phyloP scores from a whole-genome alignment of 352 stramenopile genomes.

The Phytophthora rubi region DNA sequence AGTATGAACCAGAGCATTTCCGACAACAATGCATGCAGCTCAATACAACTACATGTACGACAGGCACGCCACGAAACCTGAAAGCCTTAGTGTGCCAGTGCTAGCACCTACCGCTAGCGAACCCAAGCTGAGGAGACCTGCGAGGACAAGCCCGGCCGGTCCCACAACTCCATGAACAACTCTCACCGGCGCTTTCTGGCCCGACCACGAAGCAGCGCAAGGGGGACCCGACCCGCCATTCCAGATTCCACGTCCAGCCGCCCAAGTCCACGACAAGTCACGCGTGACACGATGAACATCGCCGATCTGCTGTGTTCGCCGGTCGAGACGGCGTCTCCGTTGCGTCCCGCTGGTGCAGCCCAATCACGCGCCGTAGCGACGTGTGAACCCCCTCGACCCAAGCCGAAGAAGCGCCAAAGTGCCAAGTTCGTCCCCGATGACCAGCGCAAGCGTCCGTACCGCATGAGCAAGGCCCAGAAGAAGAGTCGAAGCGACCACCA shows the following conservation, averaged over 20 bases:
- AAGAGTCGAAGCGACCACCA: slow-evolving; percentile 17
- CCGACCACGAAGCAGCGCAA: background rate
- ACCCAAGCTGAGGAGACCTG: background rate
- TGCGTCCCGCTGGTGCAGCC: background rate
- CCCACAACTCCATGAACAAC: background rate
- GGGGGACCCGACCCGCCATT: slow-evolving; percentile 1
- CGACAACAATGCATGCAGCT: background rate
- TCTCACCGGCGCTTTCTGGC: slow-evolving; percentile 11
- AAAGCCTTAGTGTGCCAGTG: no score
- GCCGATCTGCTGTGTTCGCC: slow-evolving; percentile 20
- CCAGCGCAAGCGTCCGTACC: slow-evolving; percentile 30
- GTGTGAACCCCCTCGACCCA: slow-evolving; percentile 8
- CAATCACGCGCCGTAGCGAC: background rate
- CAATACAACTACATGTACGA: background rate
- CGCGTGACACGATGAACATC: slow-evolving; percentile 18
- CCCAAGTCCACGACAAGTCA: background rate
- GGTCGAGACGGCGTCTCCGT: slow-evolving; percentile 3
- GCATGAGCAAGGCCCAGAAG: slow-evolving; percentile 30
- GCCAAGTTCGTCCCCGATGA: slow-evolving; percentile 20
- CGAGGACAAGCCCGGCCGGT: background rate
- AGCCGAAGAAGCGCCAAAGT: slow-evolving; percentile 12
- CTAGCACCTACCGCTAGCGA: no score
- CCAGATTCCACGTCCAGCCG: background rate
- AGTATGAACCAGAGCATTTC: no score
- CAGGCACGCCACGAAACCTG: background rate